Conservation (phyloP, 768 basidiomycete genomes). For the Heimioporus sp. region DNA sequence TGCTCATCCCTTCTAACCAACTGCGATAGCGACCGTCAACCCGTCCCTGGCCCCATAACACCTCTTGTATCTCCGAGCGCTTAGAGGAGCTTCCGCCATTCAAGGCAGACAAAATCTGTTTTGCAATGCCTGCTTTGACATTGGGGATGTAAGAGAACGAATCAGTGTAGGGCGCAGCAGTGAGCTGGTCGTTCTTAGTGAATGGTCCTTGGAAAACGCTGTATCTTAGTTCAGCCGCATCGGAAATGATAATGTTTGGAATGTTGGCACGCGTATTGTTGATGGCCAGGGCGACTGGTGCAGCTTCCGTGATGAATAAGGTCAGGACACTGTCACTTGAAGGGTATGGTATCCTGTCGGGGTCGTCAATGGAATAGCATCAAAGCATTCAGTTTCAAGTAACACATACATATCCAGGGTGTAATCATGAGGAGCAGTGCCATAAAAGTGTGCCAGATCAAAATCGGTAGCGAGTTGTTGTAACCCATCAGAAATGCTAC, state of each 20-base stretch:
- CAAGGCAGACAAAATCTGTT: conserved; percentile 49
- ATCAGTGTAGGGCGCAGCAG: conserved; percentile 68
- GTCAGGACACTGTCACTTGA: conserved; percentile 60
- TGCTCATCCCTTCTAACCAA: conserved; percentile 62
- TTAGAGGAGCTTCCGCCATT: conserved; percentile 40
- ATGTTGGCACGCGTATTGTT: conserved; percentile 62
- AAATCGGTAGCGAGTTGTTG: conserved; percentile 52
- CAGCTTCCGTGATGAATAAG: conserved; percentile 50
- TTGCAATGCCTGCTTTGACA: conserved; percentile 50
- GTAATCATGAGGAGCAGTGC: conserved; percentile 75
- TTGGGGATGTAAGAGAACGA: conserved; percentile 60
- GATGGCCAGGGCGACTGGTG: conserved; percentile 53
- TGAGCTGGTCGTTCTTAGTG: conserved; percentile 79
- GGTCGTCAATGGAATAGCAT: too few relatives aligned
- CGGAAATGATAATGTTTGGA: conserved; percentile 63
- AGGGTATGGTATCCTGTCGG: conserved; percentile 54
- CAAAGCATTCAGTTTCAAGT: too few relatives aligned
- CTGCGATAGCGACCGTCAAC: conserved; percentile 48
- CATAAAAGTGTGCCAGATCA: conserved; percentile 62
- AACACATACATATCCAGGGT: conserved; percentile 63
- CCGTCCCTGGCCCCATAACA: conserved; percentile 36
- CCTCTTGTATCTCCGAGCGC: conserved; percentile 14
- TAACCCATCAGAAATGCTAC: conserved; percentile 55
- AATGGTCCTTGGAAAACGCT: conserved; percentile 68
- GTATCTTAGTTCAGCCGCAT: conserved; percentile 65